Evolutionary conservation across 345 rosid species (phyloP).

Genomic region (Eutrema yunnanense): DNA sequence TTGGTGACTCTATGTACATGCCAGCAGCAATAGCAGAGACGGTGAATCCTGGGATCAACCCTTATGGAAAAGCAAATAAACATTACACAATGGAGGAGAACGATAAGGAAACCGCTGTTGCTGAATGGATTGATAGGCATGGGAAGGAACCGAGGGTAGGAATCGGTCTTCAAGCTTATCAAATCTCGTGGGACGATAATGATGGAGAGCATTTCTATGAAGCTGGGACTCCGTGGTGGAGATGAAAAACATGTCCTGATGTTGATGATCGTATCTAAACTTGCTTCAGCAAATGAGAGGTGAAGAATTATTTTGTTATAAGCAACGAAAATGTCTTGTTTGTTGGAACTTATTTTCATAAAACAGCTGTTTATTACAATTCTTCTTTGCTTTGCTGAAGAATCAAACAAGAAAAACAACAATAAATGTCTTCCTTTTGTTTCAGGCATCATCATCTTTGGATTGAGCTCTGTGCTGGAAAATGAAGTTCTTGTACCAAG

Average conservation of each 20-base stretch:
- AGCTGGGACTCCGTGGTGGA: slow-evolving; percentile 94
- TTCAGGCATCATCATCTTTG: slow-evolving; percentile 16
- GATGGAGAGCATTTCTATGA: slow-evolving; percentile 56
- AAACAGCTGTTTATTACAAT: neutral
- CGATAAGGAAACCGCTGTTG: slow-evolving; percentile 47
- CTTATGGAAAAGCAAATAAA: slow-evolving; percentile 55
- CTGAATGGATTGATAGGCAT: slow-evolving; percentile 60
- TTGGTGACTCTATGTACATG: slow-evolving; percentile 94
- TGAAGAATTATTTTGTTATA: neutral
- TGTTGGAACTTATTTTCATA: neutral
- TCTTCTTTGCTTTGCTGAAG: neutral
- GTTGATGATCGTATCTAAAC: neutral
- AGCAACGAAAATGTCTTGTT: neutral
- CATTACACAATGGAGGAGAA: slow-evolving; percentile 24
- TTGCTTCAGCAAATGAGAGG: neutral
- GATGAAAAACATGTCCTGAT: slow-evolving; percentile 8
- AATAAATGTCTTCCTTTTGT: neutral
- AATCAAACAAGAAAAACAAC: neutral
- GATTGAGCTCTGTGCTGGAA: slow-evolving; percentile 26
- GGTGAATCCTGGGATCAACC: slow-evolving; percentile 52
- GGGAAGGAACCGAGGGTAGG: slow-evolving; percentile 77
- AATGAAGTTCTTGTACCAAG: slow-evolving; percentile 53
- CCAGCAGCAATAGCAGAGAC: slow-evolving; percentile 74
- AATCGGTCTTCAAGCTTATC: slow-evolving; percentile 89
- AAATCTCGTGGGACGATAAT: slow-evolving; percentile 82